Evolutionary conservation across 176 grass and related monocot genomes (phyloP).

Genomic region (Neostapfia colusana): DNA sequence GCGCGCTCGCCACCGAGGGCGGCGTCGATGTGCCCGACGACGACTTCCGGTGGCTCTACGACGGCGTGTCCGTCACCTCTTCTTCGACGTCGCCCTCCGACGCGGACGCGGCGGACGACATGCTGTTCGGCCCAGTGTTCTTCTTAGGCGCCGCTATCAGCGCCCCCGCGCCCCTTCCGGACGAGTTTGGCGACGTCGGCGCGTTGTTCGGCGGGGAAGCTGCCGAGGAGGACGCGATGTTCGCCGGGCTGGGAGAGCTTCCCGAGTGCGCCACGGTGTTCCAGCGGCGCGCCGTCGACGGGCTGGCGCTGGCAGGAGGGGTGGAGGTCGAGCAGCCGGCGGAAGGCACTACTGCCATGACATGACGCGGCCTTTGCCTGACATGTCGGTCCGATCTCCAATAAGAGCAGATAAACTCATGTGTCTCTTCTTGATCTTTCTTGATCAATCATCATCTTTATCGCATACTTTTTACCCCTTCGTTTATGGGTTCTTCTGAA

Average conservation of each 20-base stretch:
- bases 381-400: conserved; percentile 3
- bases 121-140: conserved; percentile 67
- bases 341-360: conserved; percentile 32
- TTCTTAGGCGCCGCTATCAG: conserved; percentile 27
- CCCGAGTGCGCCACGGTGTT: conserved; percentile 86
- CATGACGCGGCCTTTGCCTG: background rate
- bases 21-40: conserved; percentile 52
- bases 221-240: conserved; percentile 67
- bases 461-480: conserved; percentile 1
- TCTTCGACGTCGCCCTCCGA: conserved; percentile 47
- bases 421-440: conserved; percentile 16
- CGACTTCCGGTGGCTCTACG: conserved; percentile 78
- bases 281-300: conserved; percentile 38
- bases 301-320: conserved; percentile 22
- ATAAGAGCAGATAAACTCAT: conserved; percentile 35
- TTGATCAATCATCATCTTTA: background rate
- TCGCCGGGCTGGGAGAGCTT: conserved; percentile 76
- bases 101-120: conserved; percentile 42
- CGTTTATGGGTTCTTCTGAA: background rate
- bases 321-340: conserved; percentile 43
- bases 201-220: conserved; percentile 17
- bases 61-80: conserved; percentile 52
- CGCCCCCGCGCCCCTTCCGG: conserved; percentile 44
- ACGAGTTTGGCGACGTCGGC: conserved; percentile 53
- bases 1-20: conserved; percentile 7